Evolutionary conservation across 306 rosid species (phyloP).

Genomic region (Ormosia emarginata): DNA sequence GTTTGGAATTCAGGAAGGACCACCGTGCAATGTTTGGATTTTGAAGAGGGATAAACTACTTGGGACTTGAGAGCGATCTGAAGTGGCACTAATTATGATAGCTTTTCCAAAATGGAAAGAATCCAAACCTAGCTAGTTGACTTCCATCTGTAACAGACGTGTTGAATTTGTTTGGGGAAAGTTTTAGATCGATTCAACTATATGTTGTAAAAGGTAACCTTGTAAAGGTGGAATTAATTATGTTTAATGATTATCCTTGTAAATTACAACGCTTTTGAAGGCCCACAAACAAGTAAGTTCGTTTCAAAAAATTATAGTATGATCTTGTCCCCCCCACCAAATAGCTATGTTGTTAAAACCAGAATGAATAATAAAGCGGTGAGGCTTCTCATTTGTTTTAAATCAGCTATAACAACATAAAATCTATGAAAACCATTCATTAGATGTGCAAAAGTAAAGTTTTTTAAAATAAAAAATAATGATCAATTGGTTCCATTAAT

Average conservation of each 20-base stretch:
- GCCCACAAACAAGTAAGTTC: constrained; percentile 14
- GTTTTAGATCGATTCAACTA: background rate
- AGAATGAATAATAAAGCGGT: background rate
- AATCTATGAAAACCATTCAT: no score
- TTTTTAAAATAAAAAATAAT: no score
- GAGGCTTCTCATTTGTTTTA: background rate
- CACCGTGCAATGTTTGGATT: background rate
- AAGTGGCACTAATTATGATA: background rate
- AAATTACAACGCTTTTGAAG: background rate
- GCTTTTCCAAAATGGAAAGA: constrained; percentile 6
- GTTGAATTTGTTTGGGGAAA: constrained; percentile 6
- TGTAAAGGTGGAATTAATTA: background rate
- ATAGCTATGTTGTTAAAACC: no score
- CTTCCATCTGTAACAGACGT: background rate
- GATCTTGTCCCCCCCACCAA: background rate
- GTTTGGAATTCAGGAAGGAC: background rate
- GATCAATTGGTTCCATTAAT: no score
- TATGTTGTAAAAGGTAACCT: background rate
- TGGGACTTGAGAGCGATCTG: constrained; percentile 2
- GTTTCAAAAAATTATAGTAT: background rate
- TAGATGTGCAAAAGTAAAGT: no score
- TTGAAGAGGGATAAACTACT: background rate
- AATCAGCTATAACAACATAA: no score
- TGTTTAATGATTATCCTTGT: constrained; percentile 18
- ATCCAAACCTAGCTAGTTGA: background rate